Evolutionary conservation across 176 grass and related monocot genomes (phyloP).

Genomic region (Oryza meridionalis): DNA sequence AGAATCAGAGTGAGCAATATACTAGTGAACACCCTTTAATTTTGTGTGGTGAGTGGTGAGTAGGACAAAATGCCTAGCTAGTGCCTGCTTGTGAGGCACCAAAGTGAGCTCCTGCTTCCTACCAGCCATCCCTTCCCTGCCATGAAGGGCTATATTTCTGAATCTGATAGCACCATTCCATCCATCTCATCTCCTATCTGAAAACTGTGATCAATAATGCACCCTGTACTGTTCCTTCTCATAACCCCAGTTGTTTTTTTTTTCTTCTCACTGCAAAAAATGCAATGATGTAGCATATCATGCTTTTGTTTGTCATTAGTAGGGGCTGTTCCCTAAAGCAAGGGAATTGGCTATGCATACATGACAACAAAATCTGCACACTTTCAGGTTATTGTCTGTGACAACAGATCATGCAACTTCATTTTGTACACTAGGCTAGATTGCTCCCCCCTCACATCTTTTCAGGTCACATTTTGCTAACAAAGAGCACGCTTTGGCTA

Average conservation of each 20-base stretch:
- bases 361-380: slow-evolving; percentile 25
- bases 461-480: slow-evolving; percentile 23
- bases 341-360: slow-evolving; percentile 8
- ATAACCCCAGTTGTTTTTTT: slow-evolving; percentile 14
- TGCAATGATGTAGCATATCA: slow-evolving; percentile 27
- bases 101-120: slow-evolving; percentile 59
- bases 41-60: slow-evolving; percentile 20
- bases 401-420: slow-evolving; percentile 32
- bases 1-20: slow-evolving; percentile 51
- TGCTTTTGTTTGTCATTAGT: slow-evolving; percentile 24
- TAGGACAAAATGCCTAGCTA: slow-evolving; percentile 56
- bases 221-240: slow-evolving; percentile 35
- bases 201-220: slow-evolving; percentile 62
- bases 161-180: slow-evolving; percentile 56
- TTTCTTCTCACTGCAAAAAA: slow-evolving; percentile 18
- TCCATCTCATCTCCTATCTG: slow-evolving; percentile 39
- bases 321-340: slow-evolving; percentile 47
- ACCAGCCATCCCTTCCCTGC: slow-evolving; percentile 54
- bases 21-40: slow-evolving; percentile 33
- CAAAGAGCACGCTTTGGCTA: background rate
- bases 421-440: background rate
- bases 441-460: slow-evolving; percentile 30
- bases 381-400: slow-evolving; percentile 44
- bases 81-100: slow-evolving; percentile 66
- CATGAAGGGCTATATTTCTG: slow-evolving; percentile 40